These are phyloP conservation scores for Rhodomyrtus psidioides DNA, from an alignment of 441 rosid genomes.

Conservation along the genomic window DNA sequence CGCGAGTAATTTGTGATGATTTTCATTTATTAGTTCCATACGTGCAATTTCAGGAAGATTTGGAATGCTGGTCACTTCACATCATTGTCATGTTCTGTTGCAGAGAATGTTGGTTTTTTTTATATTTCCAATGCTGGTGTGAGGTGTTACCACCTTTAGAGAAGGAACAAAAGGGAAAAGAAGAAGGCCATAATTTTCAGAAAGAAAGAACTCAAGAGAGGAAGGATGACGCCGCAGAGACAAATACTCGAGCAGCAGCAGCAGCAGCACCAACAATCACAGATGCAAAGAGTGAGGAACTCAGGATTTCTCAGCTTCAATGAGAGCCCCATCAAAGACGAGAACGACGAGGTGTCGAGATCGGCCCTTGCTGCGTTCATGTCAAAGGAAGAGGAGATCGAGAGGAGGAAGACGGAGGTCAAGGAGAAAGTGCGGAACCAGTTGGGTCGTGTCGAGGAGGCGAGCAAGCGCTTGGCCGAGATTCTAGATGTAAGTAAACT, in stretches of 20 bases:
- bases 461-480: slow-evolving; percentile 46
- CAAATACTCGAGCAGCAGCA: slow-evolving; percentile 52
- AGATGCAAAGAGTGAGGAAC: slow-evolving; percentile 42
- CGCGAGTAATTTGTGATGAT: not conserved
- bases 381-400: slow-evolving; percentile 66
- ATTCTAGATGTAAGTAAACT: slow-evolving; percentile 51
- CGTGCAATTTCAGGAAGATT: not conserved
- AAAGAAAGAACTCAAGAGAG: slow-evolving; percentile 1
- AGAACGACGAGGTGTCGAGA: slow-evolving; percentile 48
- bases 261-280: slow-evolving; percentile 42
- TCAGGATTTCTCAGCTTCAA: slow-evolving; percentile 23
- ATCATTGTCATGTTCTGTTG: slow-evolving; percentile 13
- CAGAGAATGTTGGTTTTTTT: slow-evolving; percentile 12
- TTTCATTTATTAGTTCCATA: not conserved
- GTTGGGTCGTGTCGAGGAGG: slow-evolving; percentile 48
- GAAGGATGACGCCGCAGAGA: not conserved
- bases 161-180: slow-evolving; percentile 23
- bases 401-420: slow-evolving; percentile 52
- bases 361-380: slow-evolving; percentile 46
- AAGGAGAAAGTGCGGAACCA: slow-evolving; percentile 39
- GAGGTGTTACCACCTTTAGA: not conserved
- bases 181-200: slow-evolving; percentile 19
- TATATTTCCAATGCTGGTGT: slow-evolving; percentile 7
- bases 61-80: not conserved
- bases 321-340: slow-evolving; percentile 36